Evolutionary conservation across 75 land plant species (phyloP).

Genomic region (Pseudotsuga menziesii): DNA sequence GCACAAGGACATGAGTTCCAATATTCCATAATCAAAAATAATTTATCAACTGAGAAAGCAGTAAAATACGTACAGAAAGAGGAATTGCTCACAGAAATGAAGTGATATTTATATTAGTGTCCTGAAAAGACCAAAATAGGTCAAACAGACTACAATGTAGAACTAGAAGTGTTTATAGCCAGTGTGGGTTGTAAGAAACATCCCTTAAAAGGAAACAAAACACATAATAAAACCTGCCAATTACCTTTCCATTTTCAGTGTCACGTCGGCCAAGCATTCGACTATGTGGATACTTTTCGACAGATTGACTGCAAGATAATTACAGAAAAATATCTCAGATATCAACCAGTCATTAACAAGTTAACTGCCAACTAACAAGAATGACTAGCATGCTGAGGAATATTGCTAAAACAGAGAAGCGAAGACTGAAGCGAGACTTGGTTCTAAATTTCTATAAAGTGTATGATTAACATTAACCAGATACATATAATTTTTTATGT

Average conservation of each 20-base stretch:
- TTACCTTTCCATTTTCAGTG: constrained; percentile 58
- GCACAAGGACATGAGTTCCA: constrained; percentile 3
- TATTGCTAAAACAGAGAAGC: background rate
- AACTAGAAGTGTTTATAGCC: background rate
- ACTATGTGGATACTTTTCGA: constrained; percentile 46
- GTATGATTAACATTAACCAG: background rate
- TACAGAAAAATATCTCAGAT: background rate
- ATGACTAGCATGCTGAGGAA: background rate
- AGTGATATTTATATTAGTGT: background rate
- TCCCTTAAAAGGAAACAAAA: background rate
- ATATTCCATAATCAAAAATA: background rate
- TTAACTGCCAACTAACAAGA: background rate
- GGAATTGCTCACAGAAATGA: background rate
- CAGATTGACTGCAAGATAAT: constrained; percentile 50
- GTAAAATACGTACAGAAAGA: background rate
- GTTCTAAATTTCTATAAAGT: background rate
- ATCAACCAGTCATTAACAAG: background rate
- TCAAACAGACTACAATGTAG: background rate
- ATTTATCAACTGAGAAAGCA: background rate
- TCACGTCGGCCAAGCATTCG: constrained; percentile 85
- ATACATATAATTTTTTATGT: background rate
- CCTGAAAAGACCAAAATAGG: too few species aligned
- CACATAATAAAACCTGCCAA: constrained; percentile 3
- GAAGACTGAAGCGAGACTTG: background rate
- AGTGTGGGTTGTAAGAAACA: background rate